Conservation (phyloP, 208 protist genomes). For the Leishmania major region DNA sequence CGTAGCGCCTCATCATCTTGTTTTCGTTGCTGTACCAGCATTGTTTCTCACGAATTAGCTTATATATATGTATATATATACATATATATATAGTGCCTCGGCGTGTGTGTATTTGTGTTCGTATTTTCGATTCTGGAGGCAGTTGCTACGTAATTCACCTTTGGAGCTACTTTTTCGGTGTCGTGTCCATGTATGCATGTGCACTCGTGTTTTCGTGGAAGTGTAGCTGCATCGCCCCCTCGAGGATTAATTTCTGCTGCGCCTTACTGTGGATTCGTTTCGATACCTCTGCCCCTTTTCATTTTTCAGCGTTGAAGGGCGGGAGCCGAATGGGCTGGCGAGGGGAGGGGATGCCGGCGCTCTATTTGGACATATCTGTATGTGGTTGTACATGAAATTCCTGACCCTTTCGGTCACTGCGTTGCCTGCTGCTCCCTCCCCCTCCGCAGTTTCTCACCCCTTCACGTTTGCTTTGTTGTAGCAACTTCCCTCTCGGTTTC, state of each 20-base stretch:
- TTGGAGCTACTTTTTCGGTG: not conserved
- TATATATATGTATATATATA: not conserved
- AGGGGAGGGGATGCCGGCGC: not conserved
- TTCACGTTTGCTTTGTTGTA: constrained; percentile 1
- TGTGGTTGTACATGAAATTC: not conserved
- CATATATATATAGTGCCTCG: not conserved
- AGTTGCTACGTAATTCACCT: not conserved
- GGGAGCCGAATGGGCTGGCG: not conserved
- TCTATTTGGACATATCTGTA: not conserved
- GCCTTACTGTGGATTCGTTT: too few species aligned
- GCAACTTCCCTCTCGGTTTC: not conserved
- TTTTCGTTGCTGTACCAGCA: not conserved
- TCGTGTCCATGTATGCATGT: not conserved
- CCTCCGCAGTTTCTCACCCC: constrained; percentile 5
- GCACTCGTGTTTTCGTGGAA: not conserved
- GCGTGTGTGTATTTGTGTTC: not conserved
- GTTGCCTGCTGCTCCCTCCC: not conserved
- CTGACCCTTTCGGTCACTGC: not conserved
- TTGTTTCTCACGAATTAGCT: not conserved
- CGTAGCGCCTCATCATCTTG: not conserved
- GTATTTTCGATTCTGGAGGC: not conserved
- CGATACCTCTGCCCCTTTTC: not conserved
- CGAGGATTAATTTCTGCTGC: too few species aligned
- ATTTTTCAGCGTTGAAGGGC: not conserved
- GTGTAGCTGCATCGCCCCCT: too few species aligned